Base-by-base conservation (phyloP, 2,329 filamentous ascomycete species). In the Trichoderma oligosporum region DNA sequence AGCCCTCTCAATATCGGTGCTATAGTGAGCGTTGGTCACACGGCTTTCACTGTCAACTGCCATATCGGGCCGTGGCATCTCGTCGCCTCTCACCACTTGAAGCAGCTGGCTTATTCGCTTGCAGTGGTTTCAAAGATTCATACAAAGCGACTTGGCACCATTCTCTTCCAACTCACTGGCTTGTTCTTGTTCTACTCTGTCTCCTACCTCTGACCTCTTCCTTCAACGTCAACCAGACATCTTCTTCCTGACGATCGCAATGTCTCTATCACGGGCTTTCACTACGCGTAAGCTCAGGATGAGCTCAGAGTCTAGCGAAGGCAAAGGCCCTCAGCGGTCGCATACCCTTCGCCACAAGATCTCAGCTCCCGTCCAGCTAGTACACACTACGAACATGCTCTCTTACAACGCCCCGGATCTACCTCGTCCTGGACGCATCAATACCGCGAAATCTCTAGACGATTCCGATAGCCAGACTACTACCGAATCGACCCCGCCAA, bases 361-460 rank as follows among this genome's bases (percentile, higher is more conserved):
- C 70, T 99, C 94, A 1, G 84, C 81, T 3, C 94, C 94, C 0
- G 81, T 96, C 53, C 86, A 91, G 72, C 81, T 99, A 61, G 79
- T 97, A 47, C 95, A 94, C 59, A 96, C 93, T 4, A 97, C 94
- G 65, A 99, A 97, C 74, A 91, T 95, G 82, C 86, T 97, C 55
- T 91, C 91, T 7, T 96, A 96, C 80, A 93, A 93, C 69, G 92
- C 94, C 8, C 93, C 93, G 49, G 88, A 97, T 69, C 85, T 97
- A 61, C 76, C 77, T 42, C 79, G 68, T 27, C 22, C 51, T 29
- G 65, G 77, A 9, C 82, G 81, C 36, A 77, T 77, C 68, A 78
- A 77, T 65, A 76, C 74, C 6, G 77, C 80, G 2, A 75, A 81
- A 63, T 88, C 86, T 3, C 84, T 84, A 39, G 85, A 88, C 59